phyloP scores from a whole-genome alignment of 345 rosid species.

The Mallotus nudiflorus region DNA sequence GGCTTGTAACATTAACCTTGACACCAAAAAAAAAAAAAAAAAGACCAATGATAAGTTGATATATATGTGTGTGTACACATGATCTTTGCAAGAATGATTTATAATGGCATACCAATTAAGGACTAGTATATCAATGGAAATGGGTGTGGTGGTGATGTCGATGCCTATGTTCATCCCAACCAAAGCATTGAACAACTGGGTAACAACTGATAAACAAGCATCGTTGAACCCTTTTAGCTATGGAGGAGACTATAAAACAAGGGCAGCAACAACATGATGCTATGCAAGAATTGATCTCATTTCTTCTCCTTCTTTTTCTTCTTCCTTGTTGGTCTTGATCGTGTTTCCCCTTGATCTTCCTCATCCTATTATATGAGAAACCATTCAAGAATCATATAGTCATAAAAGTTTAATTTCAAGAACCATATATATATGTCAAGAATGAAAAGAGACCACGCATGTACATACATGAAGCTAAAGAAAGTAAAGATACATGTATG shows the following conservation, averaged over 20 bases:
- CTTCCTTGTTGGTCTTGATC: conserved; percentile 2
- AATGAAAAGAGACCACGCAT: no score
- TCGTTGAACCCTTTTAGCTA: conserved; percentile 49
- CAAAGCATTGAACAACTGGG: conserved; percentile 57
- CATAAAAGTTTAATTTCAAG: neutral
- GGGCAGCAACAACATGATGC: conserved; percentile 27
- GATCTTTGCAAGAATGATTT: no score
- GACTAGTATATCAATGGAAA: conserved; percentile 37
- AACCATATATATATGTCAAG: neutral
- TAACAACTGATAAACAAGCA: conserved; percentile 50
- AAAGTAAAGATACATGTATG: no score
- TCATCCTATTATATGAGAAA: neutral
- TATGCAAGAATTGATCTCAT: neutral
- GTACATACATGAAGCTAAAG: no score
- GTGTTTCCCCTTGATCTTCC: neutral
- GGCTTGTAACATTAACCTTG: no score
- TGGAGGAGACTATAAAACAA: conserved; percentile 31
- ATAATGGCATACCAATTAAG: no score
- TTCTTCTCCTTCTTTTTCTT: no score
- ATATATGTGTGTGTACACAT: no score
- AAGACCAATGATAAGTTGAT: no score
- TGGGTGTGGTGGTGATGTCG: conserved; percentile 50
- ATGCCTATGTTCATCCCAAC: conserved; percentile 52
- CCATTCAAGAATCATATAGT: neutral
- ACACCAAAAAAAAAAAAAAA: no score